Evolutionary conservation across 371 early-diverging fungal species (phyloP).

Genomic region (Sporodiniella umbellata): DNA sequence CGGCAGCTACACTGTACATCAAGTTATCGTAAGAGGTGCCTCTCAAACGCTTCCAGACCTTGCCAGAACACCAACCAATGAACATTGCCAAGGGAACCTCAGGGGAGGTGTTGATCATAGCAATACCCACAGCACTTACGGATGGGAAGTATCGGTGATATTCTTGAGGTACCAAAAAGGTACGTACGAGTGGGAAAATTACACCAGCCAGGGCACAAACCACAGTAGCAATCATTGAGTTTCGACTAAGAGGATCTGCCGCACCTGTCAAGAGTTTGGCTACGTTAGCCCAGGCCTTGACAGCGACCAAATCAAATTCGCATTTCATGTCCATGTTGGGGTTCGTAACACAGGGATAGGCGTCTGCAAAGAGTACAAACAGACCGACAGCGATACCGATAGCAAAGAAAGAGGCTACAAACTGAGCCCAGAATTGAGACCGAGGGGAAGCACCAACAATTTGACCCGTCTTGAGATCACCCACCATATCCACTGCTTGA

Average conservation of each 20-base stretch:
- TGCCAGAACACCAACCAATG: constrained; percentile 52
- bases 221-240: constrained; percentile 47
- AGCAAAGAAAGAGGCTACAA: constrained; percentile 60
- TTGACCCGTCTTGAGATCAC: constrained; percentile 65
- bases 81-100: constrained; percentile 60
- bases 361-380: constrained; percentile 59
- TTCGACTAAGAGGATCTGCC: constrained; percentile 40
- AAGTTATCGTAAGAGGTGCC: constrained; percentile 41
- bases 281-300: constrained; percentile 63
- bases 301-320: constrained; percentile 59
- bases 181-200: constrained; percentile 44
- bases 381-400: constrained; percentile 54
- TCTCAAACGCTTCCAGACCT: constrained; percentile 52
- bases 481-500: constrained; percentile 67
- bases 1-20: constrained; percentile 61
- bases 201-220: constrained; percentile 49
- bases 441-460: constrained; percentile 58
- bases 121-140: constrained; percentile 67
- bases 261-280: constrained; percentile 52
- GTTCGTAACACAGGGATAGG: constrained; percentile 57
- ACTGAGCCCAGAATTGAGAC: constrained; percentile 64
- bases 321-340: constrained; percentile 28
- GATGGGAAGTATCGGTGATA: constrained; percentile 58
- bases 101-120: constrained; percentile 61
- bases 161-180: constrained; percentile 49